phyloP scores from a whole-genome alignment of 202 grass and related monocot genomes.

The Bolboschoenoplectus hybrid region DNA sequence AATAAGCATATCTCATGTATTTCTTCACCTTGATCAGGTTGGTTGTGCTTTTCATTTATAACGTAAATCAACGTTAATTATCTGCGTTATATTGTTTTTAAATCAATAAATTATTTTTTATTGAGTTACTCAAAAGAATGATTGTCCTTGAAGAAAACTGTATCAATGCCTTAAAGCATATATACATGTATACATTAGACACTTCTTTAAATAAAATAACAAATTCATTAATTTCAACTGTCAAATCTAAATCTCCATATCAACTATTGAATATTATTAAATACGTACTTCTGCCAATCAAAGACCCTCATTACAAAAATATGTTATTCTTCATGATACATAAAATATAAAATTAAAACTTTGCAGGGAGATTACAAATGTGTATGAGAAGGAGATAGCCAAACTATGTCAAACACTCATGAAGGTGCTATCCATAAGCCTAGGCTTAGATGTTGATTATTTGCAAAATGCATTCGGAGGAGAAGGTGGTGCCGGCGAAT shows the following conservation, averaged over 20 bases:
- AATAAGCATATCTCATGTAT: background rate
- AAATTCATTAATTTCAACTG: background rate
- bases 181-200: background rate
- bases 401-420: constrained; percentile 62
- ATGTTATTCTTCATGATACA: background rate
- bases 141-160: constrained; percentile 25
- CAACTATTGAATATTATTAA: background rate
- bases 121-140: background rate
- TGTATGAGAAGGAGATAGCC: constrained; percentile 63
- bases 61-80: background rate
- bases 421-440: constrained; percentile 65
- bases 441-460: constrained; percentile 63
- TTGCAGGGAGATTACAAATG: constrained; percentile 60
- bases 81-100: background rate
- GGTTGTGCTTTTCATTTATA: background rate
- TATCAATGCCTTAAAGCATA: background rate
- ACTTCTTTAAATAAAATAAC: background rate
- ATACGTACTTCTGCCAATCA: background rate
- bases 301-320: background rate
- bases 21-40: background rate
- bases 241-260: background rate
- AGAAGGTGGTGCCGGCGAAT: constrained; percentile 43
- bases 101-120: background rate
- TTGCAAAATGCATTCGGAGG: constrained; percentile 70
- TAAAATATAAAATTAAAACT: background rate